Base-by-base conservation (phyloP, 192 early-diverging fungal genomes). In the Backusella mclennaniae region DNA sequence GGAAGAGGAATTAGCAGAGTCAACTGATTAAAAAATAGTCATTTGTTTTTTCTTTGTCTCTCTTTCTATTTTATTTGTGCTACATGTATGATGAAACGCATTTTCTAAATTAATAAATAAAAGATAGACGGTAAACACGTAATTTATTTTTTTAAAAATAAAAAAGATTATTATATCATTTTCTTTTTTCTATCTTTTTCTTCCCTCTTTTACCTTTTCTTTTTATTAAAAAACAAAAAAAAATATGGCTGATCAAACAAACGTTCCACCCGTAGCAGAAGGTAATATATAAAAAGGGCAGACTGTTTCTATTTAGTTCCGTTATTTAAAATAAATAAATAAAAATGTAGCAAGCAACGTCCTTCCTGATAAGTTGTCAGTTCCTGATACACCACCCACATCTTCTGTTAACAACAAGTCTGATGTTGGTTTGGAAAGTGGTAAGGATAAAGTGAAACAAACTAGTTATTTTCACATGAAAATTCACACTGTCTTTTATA, bases 1-100 rank as follows among this genome's bases (percentile, higher is more conserved):
- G 7, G 80, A 84, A 33, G 73, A 78, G 21, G 44, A 66, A 29
- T 23, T 26, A 63, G 26, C 26, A 29, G 56, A 63, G 23, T 63
- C 56, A 63, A 59, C 44, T 56, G 49, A 69, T 69, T 36, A 35
- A 67, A 17, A 29, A 14, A 35, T 26, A 36, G 56, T 63, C 56
- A 63, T 29, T 63, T 63, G 38, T 39, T 39, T 39, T 39, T 33
- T 33, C 3, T 33, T 3, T 33, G 2, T 33, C 2, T 33, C 33
- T 33, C 33, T 33, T 33, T 33, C 33, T 33, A 33, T 33, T 33
- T 33, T 33, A 33, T 33, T 33, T 33, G 33, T 33, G 33, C 33
- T 33, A 33, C 33, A 33, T 33, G 33, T 33, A 21, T 53, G 52
- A 53, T 53, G 52, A 53, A 69, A 38, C 67, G 67, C 35, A 69